Percentiles rank a stretch among this genome's conserved stretches.
Evolutionary conservation across 1,284 basidiomycete genomes (phyloP).

Genomic region (Xerocomus nothofagi): DNA sequence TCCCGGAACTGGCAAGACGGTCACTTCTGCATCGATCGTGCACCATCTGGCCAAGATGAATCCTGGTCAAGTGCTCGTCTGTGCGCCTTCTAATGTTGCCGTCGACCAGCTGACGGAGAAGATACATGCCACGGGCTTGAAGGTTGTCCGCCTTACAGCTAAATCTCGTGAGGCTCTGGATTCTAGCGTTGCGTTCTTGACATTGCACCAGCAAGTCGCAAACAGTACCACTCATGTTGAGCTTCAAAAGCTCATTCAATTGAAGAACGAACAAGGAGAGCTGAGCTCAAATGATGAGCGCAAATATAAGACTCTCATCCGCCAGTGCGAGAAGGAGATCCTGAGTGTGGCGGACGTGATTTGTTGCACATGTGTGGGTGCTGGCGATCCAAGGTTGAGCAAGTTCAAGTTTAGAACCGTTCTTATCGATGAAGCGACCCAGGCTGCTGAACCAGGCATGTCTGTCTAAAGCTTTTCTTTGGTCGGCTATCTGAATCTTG

Average conservation of each 20-base stretch:
- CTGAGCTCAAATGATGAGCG: constrained; percentile 95
- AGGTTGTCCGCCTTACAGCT: constrained; percentile 96
- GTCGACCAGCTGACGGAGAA: constrained; percentile 99
- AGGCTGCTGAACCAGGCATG: constrained; percentile 95
- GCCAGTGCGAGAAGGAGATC: constrained; percentile 97
- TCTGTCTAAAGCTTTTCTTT: constrained; percentile 16
- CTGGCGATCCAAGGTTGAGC: constrained; percentile 92
- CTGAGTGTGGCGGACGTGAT: constrained; percentile 95
- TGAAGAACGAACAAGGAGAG: constrained; percentile 98
- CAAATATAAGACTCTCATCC: constrained; percentile 94
- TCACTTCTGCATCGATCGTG: constrained; percentile 99
- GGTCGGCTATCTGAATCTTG: constrained; percentile 13
- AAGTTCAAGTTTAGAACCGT: constrained; percentile 99
- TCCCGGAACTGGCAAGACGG: constrained; percentile 98
- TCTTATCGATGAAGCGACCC: constrained; percentile 97
- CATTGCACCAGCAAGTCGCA: constrained; percentile 96
- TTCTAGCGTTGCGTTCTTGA: constrained; percentile 90
- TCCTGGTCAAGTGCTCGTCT: constrained; percentile 97
- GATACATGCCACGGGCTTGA: constrained; percentile 95
- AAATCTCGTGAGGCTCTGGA: constrained; percentile 98
- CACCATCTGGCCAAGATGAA: constrained; percentile 99
- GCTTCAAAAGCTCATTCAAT: constrained; percentile 94
- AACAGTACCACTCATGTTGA: constrained; percentile 94
- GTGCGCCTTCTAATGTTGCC: constrained; percentile 98
- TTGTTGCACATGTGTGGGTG: constrained; percentile 97